Base-by-base conservation (phyloP, 169 alveolate genomes). In the Cyclospora cayetanensis region DNA sequence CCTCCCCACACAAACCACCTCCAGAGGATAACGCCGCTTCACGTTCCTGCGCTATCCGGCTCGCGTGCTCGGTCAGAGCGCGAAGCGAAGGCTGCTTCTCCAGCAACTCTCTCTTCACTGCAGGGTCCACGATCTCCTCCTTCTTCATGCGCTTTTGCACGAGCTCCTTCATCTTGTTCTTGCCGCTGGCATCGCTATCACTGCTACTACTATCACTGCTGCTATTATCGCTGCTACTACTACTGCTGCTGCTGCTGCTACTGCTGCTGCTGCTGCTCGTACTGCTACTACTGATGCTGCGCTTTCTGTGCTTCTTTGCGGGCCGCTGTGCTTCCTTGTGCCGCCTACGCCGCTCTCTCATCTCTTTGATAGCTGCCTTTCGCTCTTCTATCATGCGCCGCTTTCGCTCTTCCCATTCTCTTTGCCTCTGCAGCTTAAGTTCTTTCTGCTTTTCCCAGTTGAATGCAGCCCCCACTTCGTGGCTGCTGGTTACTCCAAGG, bases 391-490 rank as follows among this genome's bases (percentile, higher is more conserved):
- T 46, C 86, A 70, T 70, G 18, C 27, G 39, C 43, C 60, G 25
- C n/a, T 31, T 42, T 12, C 92, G 37, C 43, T 87, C 87, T 83
- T 90, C 80, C 93, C 93, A 72, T 43, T 60, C 92, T 18, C n/a
- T 27, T 31, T 91, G 72, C 31, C 90, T n/a, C 52, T 35, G 53
- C 27, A 12, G 39, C 52, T 66, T 91, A 39, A 22, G 72, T 41
- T 53, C 65, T 66, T 85, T 35, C 72, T 91, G 91, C 79, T 46
- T 29, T 70, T 91, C 90, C 41, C 52, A 83, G 65, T 91, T 82
- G 42, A 91, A 91, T n/a, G 94, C 94, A 12, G n/a, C 66, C 4
- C 94, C 92, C 4, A 55, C 74, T 27, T 83, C 39, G 42, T 91
- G 92, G 31, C 20, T 25, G 70, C 46, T 63, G 76, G 42, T 66